These are phyloP conservation scores for Citropsis articulata DNA, from an alignment of 345 rosid genomes.

Conservation along the genomic window DNA sequence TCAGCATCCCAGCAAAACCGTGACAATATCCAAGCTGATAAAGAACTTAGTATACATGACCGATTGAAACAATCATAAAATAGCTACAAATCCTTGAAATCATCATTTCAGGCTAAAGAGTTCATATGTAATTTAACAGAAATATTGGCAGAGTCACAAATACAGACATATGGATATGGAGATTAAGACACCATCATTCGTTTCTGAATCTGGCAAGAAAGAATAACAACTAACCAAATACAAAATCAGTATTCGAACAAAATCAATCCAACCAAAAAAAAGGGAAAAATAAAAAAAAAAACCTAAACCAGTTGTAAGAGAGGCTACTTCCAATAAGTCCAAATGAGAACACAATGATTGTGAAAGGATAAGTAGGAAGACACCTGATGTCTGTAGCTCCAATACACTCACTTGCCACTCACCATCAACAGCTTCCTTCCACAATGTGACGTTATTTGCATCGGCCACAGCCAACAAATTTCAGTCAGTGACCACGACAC, in stretches of 20 bases:
- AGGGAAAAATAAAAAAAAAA: not conserved
- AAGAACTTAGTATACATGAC: not conserved
- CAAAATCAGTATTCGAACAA: not conserved
- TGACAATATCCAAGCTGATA: not conserved
- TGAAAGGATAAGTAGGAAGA: not conserved
- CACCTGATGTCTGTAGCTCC: slow-evolving; percentile 3
- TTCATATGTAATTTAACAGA: not conserved
- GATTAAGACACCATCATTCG: not conserved
- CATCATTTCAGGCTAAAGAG: not conserved
- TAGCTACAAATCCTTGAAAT: not conserved
- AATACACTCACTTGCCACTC: slow-evolving; percentile 19
- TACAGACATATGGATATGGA: not conserved
- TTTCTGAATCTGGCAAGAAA: not conserved
- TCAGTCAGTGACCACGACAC: slow-evolving; percentile 24
- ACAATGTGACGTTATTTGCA: slow-evolving; percentile 20
- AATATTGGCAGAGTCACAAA: not conserved
- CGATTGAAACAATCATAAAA: not conserved
- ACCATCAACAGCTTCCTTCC: slow-evolving; percentile 22
- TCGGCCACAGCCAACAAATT: slow-evolving; percentile 26
- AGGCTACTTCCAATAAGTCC: not conserved
- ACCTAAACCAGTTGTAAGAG: not conserved
- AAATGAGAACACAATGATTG: not conserved
- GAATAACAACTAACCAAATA: not conserved
- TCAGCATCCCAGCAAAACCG: not conserved
- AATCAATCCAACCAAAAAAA: not conserved